Evolutionary conservation across 176 grass and related monocot species (phyloP), one percentile per base, ranked within the genome.

Genomic region (Olyra latifolia): DNA sequence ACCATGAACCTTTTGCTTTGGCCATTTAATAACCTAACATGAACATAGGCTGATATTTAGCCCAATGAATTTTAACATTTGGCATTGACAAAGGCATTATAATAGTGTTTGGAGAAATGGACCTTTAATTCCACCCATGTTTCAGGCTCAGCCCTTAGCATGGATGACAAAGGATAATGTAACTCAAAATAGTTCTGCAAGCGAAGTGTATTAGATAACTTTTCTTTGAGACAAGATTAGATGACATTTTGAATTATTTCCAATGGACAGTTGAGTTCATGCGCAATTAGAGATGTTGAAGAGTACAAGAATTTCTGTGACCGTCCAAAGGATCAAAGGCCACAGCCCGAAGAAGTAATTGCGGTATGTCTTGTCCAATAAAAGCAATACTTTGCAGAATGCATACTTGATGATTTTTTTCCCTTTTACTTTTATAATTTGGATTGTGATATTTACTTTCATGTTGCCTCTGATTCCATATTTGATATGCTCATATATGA

Each of bases 281-380:
- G 93, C 81, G 96, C 90, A 57, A 92, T 99, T 81, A 95, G 90
- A 79, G 93, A 99, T 76, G 90, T 89, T 66, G 96, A 95, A 74
- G 96, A 99, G 79, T 99, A 99, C 86, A 99, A 84, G 80, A 95
- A 95, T 79, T 99, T 95, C 62, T 95, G 96, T 47, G 93, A 99
- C 72, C 90, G 90, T 43, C 75, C 82, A 60, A 91, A 76, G 76
- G 90, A 89, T 80, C 93, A 95, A 81, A 89, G 93, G 59, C 96
- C 96, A 42, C 96, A 91, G 39, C 72, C 90, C 70, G 90, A 99
- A 88, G 96, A 99, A 95, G 96, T 99, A 75, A 99, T 99, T 79
- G 88, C 74, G 79, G 96, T 99, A 91, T 76, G 91, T 62, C 61
- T 67, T 78, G 8, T 85, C 16, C n/a, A 44, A 87, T 62, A 27